Percentiles rank a stretch among this genome's conserved stretches.
These are phyloP conservation scores for Zasmidium cellare DNA, from an alignment of 2,329 filamentous ascomycete species.

Conservation along the genomic window DNA sequence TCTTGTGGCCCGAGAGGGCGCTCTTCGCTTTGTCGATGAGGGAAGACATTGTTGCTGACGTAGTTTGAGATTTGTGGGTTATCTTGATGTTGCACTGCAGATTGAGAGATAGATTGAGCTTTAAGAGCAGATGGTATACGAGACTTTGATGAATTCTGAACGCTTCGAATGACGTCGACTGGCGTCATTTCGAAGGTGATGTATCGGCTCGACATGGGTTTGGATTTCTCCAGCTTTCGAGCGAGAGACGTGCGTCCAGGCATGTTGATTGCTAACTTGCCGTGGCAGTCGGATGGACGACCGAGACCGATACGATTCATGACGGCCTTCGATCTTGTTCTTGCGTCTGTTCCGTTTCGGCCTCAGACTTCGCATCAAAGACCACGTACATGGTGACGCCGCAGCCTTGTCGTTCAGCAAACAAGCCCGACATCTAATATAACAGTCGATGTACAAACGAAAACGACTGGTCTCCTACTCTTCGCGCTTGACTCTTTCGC, in stretches of 20 bases:
- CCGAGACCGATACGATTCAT: neutral
- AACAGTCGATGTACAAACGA: no score
- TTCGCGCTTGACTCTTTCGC: no score
- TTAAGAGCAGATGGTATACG: neutral
- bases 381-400: no score
- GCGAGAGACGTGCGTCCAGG: neutral
- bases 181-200: neutral
- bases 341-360: no score
- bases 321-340: no score
- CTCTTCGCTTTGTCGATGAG: slow-evolving; percentile 2
- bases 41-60: neutral
- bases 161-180: neutral
- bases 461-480: no score
- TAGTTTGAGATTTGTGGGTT: neutral
- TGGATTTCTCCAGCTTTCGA: neutral
- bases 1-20: slow-evolving; percentile 2
- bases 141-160: neutral
- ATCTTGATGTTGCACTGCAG: neutral
- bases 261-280: neutral
- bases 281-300: neutral
- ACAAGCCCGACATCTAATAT: no score
- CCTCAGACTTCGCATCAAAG: no score
- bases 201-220: neutral
- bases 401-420: no score
- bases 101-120: neutral